A percentile compares a stretch with the other conserved stretches of the same genome.
phyloP scores from a whole-genome alignment of 345 rosid species.

The Lepidium didymum region DNA sequence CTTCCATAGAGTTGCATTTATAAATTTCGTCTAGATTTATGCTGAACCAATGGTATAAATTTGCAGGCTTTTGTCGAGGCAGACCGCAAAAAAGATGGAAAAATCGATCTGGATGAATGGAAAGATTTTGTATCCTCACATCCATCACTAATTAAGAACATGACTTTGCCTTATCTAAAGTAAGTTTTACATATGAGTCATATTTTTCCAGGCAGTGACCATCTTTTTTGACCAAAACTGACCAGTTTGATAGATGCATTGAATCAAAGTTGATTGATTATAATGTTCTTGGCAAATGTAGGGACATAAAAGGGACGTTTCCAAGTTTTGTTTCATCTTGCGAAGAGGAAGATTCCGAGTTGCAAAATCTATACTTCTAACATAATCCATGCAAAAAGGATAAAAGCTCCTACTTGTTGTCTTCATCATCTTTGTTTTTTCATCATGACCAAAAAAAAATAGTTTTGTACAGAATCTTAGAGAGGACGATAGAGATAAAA shows the following conservation, averaged over 20 bases:
- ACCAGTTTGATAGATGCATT: not conserved
- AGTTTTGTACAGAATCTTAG: constrained; percentile 3
- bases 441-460: no score
- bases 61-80: constrained; percentile 65
- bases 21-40: not conserved
- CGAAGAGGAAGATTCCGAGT: constrained; percentile 59
- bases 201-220: not conserved
- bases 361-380: constrained; percentile 18
- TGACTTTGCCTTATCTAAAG: constrained; percentile 89
- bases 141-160: constrained; percentile 86
- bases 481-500: not conserved
- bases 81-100: constrained; percentile 64
- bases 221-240: not conserved
- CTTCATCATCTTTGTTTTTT: constrained; percentile 8
- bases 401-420: not conserved
- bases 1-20: not conserved
- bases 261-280: not conserved
- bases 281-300: constrained; percentile 20
- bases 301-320: constrained; percentile 77
- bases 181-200: constrained; percentile 23
- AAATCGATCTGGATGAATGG: constrained; percentile 87
- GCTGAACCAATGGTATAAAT: not conserved
- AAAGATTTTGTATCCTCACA: constrained; percentile 58
- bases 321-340: constrained; percentile 60
- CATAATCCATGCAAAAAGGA: not conserved